Evolutionary conservation across 768 basidiomycete genomes (phyloP).

Genomic region (Dioszegia hungarica): DNA sequence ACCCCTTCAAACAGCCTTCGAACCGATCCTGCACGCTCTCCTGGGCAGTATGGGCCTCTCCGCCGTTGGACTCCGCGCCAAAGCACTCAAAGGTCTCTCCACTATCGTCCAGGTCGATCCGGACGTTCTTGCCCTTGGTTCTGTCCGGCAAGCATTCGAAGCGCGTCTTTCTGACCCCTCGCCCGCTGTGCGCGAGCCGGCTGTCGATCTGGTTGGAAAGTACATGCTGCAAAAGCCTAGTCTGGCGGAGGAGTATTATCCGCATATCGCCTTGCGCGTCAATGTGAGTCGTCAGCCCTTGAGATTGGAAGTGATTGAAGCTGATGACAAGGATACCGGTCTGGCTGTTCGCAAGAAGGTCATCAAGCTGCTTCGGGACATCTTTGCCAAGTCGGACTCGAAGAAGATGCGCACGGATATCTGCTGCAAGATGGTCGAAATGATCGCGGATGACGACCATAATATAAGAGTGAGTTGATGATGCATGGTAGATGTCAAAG

Average conservation of each 20-base stretch:
- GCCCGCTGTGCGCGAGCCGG: constrained; percentile 90
- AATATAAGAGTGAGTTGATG: constrained; percentile 61
- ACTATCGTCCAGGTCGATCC: constrained; percentile 87
- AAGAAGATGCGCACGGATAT: constrained; percentile 68
- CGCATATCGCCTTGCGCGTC: constrained; percentile 80
- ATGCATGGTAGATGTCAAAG: background rate
- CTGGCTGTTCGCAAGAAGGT: constrained; percentile 90
- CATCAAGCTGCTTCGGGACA: constrained; percentile 83
- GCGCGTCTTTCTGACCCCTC: constrained; percentile 85
- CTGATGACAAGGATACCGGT: constrained; percentile 71
- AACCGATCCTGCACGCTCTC: constrained; percentile 74
- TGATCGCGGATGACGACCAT: constrained; percentile 90
- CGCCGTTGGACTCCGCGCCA: constrained; percentile 86
- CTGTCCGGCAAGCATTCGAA: constrained; percentile 78
- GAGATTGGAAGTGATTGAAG: background rate
- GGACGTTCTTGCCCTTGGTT: constrained; percentile 63
- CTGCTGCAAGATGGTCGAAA: constrained; percentile 69
- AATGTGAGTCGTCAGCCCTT: constrained; percentile 57
- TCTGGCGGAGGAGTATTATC: constrained; percentile 84
- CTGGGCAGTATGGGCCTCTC: constrained; percentile 74
- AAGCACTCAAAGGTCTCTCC: constrained; percentile 82
- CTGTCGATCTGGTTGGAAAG: constrained; percentile 95
- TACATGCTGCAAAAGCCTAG: constrained; percentile 85
- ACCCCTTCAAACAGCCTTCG: constrained; percentile 69
- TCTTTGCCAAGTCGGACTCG: constrained; percentile 65